These are phyloP conservation scores for Rhodofomes roseus DNA, from an alignment of 1,284 basidiomycete genomes.

Conservation along the genomic window DNA sequence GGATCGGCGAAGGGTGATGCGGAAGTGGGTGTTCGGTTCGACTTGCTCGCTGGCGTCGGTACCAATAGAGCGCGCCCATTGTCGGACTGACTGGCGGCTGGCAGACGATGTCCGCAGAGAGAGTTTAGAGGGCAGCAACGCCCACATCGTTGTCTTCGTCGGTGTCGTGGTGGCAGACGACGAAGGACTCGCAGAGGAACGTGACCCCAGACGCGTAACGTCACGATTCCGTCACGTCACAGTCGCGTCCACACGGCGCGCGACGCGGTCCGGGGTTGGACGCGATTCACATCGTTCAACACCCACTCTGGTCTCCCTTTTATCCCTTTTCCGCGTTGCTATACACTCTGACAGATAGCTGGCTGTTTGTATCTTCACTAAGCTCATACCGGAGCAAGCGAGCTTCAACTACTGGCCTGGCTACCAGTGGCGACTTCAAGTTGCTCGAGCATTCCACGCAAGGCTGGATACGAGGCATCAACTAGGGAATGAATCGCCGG, in stretches of 20 bases:
- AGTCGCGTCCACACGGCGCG: not conserved
- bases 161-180: not conserved
- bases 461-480: too few relatives aligned
- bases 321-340: not conserved
- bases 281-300: not conserved
- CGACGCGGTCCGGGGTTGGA: not conserved
- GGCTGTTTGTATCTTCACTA: too few relatives aligned
- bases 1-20: conserved; percentile 81
- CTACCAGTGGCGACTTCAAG: too few relatives aligned
- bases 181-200: not conserved
- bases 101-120: not conserved
- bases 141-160: not conserved
- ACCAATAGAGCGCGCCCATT: conserved; percentile 8
- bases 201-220: not conserved
- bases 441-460: too few relatives aligned
- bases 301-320: not conserved
- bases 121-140: not conserved
- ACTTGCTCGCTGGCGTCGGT: conserved; percentile 16
- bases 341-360: not conserved
- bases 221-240: not conserved
- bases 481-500: conserved; percentile 20
- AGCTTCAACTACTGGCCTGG: too few relatives aligned
- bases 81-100: not conserved
- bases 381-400: too few relatives aligned
- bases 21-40: conserved; percentile 65